Percentiles rank a stretch among this genome's conserved stretches.
phyloP scores from a whole-genome alignment of 257 asterid genomes.

The Solanum virginianum region DNA sequence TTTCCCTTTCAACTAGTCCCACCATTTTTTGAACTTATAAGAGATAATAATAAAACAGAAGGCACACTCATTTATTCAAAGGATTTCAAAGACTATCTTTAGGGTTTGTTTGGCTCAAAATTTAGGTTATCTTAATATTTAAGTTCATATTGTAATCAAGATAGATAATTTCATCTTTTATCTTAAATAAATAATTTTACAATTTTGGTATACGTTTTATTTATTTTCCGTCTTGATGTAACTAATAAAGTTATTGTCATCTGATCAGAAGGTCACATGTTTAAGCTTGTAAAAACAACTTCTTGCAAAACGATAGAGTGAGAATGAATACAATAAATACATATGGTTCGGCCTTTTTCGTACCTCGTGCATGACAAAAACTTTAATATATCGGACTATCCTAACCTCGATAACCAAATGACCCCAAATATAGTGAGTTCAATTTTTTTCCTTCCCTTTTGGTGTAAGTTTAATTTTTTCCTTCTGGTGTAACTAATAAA shows the following conservation, averaged over 20 bases:
- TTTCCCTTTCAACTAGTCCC: neutral
- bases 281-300: neutral
- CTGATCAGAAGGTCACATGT: neutral
- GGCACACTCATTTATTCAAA: neutral
- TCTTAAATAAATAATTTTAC: too few relatives aligned
- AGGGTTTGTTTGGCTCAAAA: neutral
- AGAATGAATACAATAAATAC: too few relatives aligned
- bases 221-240: too few relatives aligned
- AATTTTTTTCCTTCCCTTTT: too few relatives aligned
- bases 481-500: neutral
- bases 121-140: neutral
- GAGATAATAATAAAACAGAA: neutral
- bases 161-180: neutral
- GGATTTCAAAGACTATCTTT: neutral
- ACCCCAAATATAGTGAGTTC: neutral
- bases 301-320: neutral
- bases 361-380: too few relatives aligned
- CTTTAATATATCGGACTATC: too few relatives aligned
- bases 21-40: neutral
- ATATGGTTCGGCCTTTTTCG: too few relatives aligned
- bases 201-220: too few relatives aligned
- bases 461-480: too few relatives aligned
- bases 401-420: neutral
- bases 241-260: neutral
- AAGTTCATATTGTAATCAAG: neutral